Evolutionary conservation across 1,284 basidiomycete species (phyloP), one percentile per base, ranked within the genome.

Genomic region (Tremellales sp.): DNA sequence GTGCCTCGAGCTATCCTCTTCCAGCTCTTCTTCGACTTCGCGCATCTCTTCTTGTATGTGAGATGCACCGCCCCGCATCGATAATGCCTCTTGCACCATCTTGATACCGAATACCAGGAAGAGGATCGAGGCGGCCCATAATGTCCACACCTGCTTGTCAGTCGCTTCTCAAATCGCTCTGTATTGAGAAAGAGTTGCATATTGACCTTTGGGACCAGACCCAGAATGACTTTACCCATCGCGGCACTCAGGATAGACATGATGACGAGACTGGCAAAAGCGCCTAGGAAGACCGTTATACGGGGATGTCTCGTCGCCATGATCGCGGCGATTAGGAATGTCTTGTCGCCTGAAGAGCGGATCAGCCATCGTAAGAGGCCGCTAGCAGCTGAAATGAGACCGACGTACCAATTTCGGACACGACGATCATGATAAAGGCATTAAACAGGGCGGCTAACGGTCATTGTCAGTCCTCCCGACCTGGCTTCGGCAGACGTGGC

Each of bases 321-420:
- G 62, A 99, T 93, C 50, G 94, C 96, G 21, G 94, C 80, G 42
- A 97, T 97, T 53, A 98, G 84, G 70, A 98, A 98, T 0, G 94
- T 98, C 75, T 97, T 97, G 83, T 98, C 96, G 41, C 94, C 93
- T 57, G 76, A 70, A 54, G 36, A 13, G 19, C 36, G 10, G 19
- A 21, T 8, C 36, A 7, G 11, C 19, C 19, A 17, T 39, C 13
- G 8, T 39, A 7, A 8, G 19, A 39, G 36, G 36, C 36, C 8
- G 36, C 29, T 33, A 33, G n/a, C 29, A 40, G n/a, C n/a, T n/a
- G n/a, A n/a, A n/a, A 40, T 17, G 21, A 19, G 29, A 21, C 19
- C 6, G 6, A 57, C 66, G 22, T 27, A 69, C 68, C 73, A 35
- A 92, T 86, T 77, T 93, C 89, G 1, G 87, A 90, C 67, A 87